phyloP scores from a whole-genome alignment of 2,329 filamentous ascomycete species.

The Pseudogymnoascus sp. region DNA sequence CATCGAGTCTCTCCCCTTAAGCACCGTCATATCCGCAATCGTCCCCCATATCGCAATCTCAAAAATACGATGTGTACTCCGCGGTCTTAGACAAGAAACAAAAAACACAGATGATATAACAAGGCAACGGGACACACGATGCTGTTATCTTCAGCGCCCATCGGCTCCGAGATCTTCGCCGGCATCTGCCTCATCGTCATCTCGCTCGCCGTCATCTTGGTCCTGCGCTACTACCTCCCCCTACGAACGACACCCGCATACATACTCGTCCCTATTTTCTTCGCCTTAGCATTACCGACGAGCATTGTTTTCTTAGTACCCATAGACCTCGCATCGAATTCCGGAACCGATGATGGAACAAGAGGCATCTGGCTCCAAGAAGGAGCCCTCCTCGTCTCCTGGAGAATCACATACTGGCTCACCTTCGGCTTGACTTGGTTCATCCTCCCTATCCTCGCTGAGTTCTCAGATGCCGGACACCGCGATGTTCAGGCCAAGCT shows the following conservation, averaged over 20 bases:
- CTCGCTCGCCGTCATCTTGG: conserved; percentile 67
- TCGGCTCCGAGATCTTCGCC: conserved; percentile 74
- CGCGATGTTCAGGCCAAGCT: conserved; percentile 74
- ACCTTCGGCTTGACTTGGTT: conserved; percentile 94
- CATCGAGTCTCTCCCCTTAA: conserved; percentile 6
- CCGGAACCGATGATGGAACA: conserved; percentile 59
- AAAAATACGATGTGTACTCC: neutral
- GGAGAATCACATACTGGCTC: conserved; percentile 95
- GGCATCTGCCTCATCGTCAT: conserved; percentile 63
- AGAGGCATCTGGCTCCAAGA: conserved; percentile 83
- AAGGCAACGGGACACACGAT: neutral
- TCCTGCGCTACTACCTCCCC: conserved; percentile 83
- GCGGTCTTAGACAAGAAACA: neutral
- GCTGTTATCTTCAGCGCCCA: conserved; percentile 41
- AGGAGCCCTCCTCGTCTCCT: conserved; percentile 70
- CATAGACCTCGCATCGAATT: conserved; percentile 86
- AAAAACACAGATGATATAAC: neutral
- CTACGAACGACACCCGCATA: conserved; percentile 85
- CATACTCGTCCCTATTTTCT: conserved; percentile 84
- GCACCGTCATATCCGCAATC: neutral
- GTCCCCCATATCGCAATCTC: neutral
- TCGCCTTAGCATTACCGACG: conserved; percentile 86
- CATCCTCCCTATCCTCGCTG: conserved; percentile 83
- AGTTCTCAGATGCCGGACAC: conserved; percentile 91
- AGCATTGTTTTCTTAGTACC: conserved; percentile 88